Conservation (phyloP, 345 rosid genomes). For the Brassica incana region DNA sequence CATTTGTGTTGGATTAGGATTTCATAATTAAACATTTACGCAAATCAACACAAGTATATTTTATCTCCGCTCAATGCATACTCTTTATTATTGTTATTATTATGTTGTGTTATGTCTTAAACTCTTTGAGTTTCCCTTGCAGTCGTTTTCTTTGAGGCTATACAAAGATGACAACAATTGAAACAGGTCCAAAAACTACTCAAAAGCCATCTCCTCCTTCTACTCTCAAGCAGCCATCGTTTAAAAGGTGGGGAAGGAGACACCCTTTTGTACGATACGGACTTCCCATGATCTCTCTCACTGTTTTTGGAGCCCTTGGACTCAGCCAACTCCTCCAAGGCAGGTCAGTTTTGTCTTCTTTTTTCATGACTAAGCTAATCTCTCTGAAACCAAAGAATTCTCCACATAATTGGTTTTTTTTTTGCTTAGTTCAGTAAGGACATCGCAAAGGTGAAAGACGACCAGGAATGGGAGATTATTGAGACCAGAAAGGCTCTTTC, state of each 20-base stretch:
- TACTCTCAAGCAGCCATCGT: constrained; percentile 37
- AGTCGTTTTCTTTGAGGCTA: constrained; percentile 17
- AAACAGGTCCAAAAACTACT: constrained; percentile 29
- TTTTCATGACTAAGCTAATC: neutral
- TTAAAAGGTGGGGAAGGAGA: constrained; percentile 84
- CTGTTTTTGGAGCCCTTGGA: constrained; percentile 75
- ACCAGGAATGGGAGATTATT: constrained; percentile 86
- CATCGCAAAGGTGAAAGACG: constrained; percentile 82
- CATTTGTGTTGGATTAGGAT: no score
- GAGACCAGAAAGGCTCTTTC: constrained; percentile 80
- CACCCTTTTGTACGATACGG: constrained; percentile 90
- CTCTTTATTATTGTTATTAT: no score
- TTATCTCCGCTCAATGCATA: no score
- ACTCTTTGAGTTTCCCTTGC: constrained; percentile 10
- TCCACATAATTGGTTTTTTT: neutral
- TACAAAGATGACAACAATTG: neutral
- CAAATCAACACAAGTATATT: no score
- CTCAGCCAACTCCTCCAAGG: constrained; percentile 94
- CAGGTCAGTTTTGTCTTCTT: constrained; percentile 15
- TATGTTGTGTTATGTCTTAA: neutral
- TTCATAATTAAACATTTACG: no score
- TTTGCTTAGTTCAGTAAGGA: constrained; percentile 52
- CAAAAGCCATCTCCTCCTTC: constrained; percentile 31
- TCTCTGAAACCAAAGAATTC: neutral
- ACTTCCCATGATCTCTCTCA: constrained; percentile 92